Conservation (phyloP, 1,284 basidiomycete genomes). For the Tilletia indica region DNA sequence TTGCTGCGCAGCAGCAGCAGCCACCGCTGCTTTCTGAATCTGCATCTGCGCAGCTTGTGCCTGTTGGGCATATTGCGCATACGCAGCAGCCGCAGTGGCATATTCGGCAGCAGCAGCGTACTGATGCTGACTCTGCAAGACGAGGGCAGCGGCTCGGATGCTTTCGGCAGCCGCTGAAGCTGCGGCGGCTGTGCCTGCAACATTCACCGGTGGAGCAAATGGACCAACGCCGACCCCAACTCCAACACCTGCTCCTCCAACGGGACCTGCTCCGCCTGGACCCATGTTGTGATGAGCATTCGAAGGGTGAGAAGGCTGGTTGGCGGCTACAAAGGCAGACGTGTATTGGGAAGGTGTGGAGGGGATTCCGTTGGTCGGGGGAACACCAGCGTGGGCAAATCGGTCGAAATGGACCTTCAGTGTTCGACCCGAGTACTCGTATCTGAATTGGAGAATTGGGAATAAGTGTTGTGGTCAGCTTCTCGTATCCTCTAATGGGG, state of each 20-base stretch:
- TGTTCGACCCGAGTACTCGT: constrained; percentile 78
- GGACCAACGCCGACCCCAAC: too few species aligned
- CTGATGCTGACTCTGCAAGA: constrained; percentile 5
- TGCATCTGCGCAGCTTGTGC: constrained; percentile 6
- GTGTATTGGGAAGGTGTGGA: constrained; percentile 53
- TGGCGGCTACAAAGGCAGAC: constrained; percentile 39
- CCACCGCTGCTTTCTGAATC: constrained; percentile 3
- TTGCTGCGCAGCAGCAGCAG: not conserved
- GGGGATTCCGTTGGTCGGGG: constrained; percentile 28
- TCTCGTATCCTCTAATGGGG: not conserved
- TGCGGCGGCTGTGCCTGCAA: not conserved
- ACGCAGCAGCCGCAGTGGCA: constrained; percentile 7
- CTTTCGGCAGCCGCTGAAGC: constrained; percentile 13
- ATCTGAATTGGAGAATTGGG: constrained; percentile 59
- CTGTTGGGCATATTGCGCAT: constrained; percentile 10
- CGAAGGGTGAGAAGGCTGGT: constrained; percentile 13
- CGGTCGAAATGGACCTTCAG: constrained; percentile 81
- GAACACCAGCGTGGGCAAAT: constrained; percentile 31
- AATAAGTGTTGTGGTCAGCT: not conserved
- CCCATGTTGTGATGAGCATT: not conserved
- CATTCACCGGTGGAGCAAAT: too few species aligned
- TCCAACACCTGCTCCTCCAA: too few species aligned
- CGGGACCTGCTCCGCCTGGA: too few species aligned
- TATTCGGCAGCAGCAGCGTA: constrained; percentile 11
- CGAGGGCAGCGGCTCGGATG: constrained; percentile 3